These are phyloP conservation scores for Kodamaea alishanica DNA, from an alignment of 1,139 yeast species.

Conservation along the genomic window DNA sequence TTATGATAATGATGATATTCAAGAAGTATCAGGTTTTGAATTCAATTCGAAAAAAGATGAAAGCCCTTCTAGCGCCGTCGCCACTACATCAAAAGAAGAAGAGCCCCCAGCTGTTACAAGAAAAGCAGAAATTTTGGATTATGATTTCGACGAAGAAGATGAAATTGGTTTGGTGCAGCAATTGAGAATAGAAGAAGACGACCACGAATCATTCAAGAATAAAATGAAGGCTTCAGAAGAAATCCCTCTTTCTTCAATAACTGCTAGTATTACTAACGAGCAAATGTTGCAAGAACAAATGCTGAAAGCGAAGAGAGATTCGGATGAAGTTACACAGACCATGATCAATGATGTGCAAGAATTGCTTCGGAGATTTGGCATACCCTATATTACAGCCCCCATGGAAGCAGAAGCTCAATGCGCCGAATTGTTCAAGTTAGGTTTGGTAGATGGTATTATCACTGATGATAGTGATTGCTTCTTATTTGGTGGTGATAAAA, in stretches of 20 bases:
- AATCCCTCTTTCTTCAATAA: slow-evolving; percentile 17
- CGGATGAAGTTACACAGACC: slow-evolving; percentile 83
- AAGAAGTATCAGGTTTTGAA: slow-evolving; percentile 13
- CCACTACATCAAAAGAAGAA: background rate
- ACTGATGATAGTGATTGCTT: slow-evolving; percentile 98
- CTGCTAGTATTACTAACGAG: slow-evolving; percentile 48
- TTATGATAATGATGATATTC: slow-evolving; percentile 8
- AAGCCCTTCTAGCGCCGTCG: slow-evolving; percentile 5
- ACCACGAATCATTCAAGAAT: slow-evolving; percentile 61
- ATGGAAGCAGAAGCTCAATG: slow-evolving; percentile 99
- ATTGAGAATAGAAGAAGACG: slow-evolving; percentile 64
- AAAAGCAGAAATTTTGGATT: slow-evolving; percentile 39
- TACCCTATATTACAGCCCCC: slow-evolving; percentile 92
- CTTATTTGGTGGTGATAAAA: slow-evolving; percentile 80
- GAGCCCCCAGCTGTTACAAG: slow-evolving; percentile 7
- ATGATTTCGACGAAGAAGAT: slow-evolving; percentile 73
- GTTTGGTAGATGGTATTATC: slow-evolving; percentile 87
- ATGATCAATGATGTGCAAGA: slow-evolving; percentile 94
- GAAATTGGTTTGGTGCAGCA: slow-evolving; percentile 63
- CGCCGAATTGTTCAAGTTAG: slow-evolving; percentile 64
- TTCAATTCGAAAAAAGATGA: background rate
- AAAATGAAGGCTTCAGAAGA: slow-evolving; percentile 33
- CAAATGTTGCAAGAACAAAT: slow-evolving; percentile 55
- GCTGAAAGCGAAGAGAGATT: slow-evolving; percentile 71
- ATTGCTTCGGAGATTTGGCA: slow-evolving; percentile 78